A percentile compares a stretch with the other conserved stretches of the same genome.
Conservation (phyloP, 345 rosid genomes). For the Turritis glabra region DNA sequence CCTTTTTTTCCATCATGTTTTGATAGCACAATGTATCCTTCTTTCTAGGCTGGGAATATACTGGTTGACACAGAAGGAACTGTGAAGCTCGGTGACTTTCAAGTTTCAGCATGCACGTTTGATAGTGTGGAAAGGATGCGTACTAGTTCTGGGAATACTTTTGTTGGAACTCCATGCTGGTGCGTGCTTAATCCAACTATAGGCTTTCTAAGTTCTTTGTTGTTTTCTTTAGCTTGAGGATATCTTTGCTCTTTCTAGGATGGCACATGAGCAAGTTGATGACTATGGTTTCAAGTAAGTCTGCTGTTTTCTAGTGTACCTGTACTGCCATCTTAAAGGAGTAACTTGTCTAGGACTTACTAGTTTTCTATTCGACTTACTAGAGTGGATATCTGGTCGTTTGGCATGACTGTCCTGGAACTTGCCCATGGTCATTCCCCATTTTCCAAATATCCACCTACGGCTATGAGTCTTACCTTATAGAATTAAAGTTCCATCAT, state of each 20-base stretch:
- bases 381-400: slow-evolving; percentile 75
- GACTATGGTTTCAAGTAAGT: slow-evolving; percentile 72
- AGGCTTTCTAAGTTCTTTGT: background rate
- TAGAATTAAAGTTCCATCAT: background rate
- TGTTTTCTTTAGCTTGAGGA: background rate
- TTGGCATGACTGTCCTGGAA: slow-evolving; percentile 78
- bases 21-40: background rate
- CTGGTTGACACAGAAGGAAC: slow-evolving; percentile 56
- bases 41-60: slow-evolving; percentile 68
- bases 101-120: slow-evolving; percentile 35
- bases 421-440: slow-evolving; percentile 79
- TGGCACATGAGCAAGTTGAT: slow-evolving; percentile 75
- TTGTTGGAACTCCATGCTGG: slow-evolving; percentile 79
- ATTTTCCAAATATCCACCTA: slow-evolving; percentile 42
- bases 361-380: background rate
- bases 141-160: slow-evolving; percentile 32
- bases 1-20: background rate
- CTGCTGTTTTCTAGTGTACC: background rate
- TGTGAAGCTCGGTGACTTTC: slow-evolving; percentile 68
- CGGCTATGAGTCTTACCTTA: slow-evolving; percentile 46
- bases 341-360: background rate
- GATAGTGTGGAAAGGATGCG: background rate
- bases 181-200: background rate
- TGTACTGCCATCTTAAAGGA: background rate
- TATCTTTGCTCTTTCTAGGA: slow-evolving; percentile 42